Conservation (phyloP, 768 basidiomycete species). For the Boletus insuetus region DNA sequence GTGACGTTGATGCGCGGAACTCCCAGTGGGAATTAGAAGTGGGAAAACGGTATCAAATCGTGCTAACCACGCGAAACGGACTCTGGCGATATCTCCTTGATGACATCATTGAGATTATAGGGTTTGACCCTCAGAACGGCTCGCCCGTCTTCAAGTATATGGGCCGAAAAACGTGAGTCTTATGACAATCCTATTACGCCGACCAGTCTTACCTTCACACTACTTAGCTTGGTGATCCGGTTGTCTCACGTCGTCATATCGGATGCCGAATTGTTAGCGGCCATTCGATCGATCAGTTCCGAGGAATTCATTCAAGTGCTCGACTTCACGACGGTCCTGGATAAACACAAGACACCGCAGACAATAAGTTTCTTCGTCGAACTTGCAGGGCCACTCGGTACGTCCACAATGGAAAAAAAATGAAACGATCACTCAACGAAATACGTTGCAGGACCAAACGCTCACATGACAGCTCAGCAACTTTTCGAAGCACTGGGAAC, state of each 20-base stretch:
- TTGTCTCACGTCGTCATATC: neutral
- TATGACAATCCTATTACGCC: no score
- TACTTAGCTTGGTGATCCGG: slow-evolving; percentile 1
- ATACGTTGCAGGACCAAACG: neutral
- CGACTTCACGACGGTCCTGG: slow-evolving; percentile 11
- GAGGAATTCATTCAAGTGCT: slow-evolving; percentile 1
- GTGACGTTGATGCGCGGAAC: neutral
- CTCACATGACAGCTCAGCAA: neutral
- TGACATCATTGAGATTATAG: slow-evolving; percentile 14
- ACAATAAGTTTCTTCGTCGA: slow-evolving; percentile 16
- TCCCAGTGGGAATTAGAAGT: slow-evolving; percentile 7
- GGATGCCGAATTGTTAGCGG: slow-evolving; percentile 2
- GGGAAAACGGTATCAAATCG: slow-evolving; percentile 8
- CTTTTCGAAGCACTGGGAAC: slow-evolving; percentile 7
- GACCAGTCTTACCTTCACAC: no score
- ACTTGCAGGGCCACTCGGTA: slow-evolving; percentile 1
- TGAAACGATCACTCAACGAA: neutral
- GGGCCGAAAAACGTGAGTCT: slow-evolving; percentile 9
- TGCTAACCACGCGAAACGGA: slow-evolving; percentile 15
- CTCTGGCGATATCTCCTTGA: slow-evolving; percentile 17
- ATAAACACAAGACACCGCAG: slow-evolving; percentile 5
- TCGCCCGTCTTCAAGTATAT: slow-evolving; percentile 10
- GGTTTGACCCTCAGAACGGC: slow-evolving; percentile 10
- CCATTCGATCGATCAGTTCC: slow-evolving; percentile 3
- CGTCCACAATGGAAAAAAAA: neutral